Base-by-base conservation (phyloP, 1,284 basidiomycete species). In the Pseudozyma pruni region DNA sequence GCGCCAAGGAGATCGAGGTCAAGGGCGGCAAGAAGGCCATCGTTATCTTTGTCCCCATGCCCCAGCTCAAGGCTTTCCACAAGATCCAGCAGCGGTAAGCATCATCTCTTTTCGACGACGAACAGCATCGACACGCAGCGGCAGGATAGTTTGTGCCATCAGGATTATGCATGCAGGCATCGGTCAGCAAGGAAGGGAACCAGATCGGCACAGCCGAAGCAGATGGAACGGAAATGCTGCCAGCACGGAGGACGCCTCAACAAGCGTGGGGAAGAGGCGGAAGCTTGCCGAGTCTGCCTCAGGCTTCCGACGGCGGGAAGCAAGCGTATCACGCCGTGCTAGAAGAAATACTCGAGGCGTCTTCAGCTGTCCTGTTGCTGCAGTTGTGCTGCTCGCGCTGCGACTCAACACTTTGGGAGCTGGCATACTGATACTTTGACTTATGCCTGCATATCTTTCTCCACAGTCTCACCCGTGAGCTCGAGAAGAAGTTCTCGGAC, bases 401-500 rank as follows among this genome's bases (percentile, higher is more conserved):
- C 43, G 17, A 8, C 34, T 13, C 14, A 16, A 34, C 11, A 29
- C 22, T 9, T 25, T 11, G 19, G 14, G 11, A 45, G 5, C 17
- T 42, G 50, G 41, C 17, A 55, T 56, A 55, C 63, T 61, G 47
- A 60, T 32, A 25, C 33, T 44, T 40, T 35, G 14, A 2, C 5
- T 31, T n/a, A 16, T 37, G 31, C 14, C 32, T 6, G 31, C 29
- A 16, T 29, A 5, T 35, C 44, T 20, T 2, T n/a, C 31, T 19
- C 23, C 27, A 29, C 83, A 98, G 94, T 85, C 90, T 98, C 83
- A 97, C 94, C 76, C 91, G 94, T 69, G 95, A 99, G 85, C 89
- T 99, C 83, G 96, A 98, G 89, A 99, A 99, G 90, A 98, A 98
- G 87, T 98, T 99, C 87, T 93, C 94, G 51, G 93, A 96, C 86